Evolutionary conservation across 345 rosid genomes (phyloP), one percentile per base, ranked within the genome.

Genomic region (Eucalyptus tenuipes): DNA sequence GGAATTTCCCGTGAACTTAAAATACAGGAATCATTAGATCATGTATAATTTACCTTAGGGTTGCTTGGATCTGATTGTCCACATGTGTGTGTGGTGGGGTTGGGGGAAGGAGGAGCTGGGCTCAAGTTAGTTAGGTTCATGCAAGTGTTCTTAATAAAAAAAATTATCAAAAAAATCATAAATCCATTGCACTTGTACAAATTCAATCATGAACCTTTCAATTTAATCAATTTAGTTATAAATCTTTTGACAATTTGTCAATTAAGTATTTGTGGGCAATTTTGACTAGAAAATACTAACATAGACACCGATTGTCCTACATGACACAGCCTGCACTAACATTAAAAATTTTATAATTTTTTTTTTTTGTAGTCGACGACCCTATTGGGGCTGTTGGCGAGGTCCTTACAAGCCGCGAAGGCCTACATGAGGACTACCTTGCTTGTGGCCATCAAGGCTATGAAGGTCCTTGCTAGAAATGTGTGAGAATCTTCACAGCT

Each of bases 251-350:
- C 8, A 9, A 55, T 55, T 55, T 55, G 2, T 24, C 29, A 55
- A 55, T 55, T 55, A 29, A 55, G 29, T 55, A 22, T 55, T 22
- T 24, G 1, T 22, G 1, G 1, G 1, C 13, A 55, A 55, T 55
- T 55, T 55, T 24, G 29, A 55, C 6, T 0, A 0, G 0, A 55
- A 55, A 10, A 18, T 24, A 55, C 29, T 55, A 22, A 55, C 1
- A 0, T 55, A 10, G 6, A 55, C 6, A 55, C 0, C 3, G 0
- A 20, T 8, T 0, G 5, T 9, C 3, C 0, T 55, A 22, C 5
- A 9, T 22, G 20, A 16, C 3, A 49, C 4, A 16, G 3, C 18
- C 1, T 5, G 0, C 12, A 55, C 27, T 53, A 37, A n/a, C n/a
- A n/a, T n/a, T n/a, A n/a, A n/a, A n/a, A n/a, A n/a, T n/a, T n/a